Evolutionary conservation across 768 basidiomycete genomes (phyloP).

Genomic region (Hericium alpestre): DNA sequence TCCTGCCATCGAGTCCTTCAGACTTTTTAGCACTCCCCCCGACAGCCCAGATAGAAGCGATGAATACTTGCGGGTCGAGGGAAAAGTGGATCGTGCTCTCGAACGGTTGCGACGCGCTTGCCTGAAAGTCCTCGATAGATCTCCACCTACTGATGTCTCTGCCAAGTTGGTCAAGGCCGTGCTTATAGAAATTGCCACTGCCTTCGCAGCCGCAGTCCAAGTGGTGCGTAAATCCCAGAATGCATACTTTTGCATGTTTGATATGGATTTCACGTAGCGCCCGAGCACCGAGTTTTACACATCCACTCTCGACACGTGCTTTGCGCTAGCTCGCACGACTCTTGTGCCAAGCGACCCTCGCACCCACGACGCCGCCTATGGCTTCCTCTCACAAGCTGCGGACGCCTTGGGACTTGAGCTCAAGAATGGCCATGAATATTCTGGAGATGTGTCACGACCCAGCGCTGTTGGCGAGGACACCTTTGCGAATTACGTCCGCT

Average conservation of each 20-base stretch:
- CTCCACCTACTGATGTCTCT: background rate
- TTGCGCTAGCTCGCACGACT: conserved; percentile 38
- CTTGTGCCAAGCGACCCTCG: conserved; percentile 31
- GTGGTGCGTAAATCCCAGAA: background rate
- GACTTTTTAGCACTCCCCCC: background rate
- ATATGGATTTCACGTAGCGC: conserved; percentile 1
- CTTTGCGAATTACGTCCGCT: conserved; percentile 49
- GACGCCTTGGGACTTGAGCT: conserved; percentile 16
- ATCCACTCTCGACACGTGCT: conserved; percentile 43
- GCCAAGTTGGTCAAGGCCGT: conserved; percentile 18
- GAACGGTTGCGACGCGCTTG: conserved; percentile 47
- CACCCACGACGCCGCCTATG: conserved; percentile 36
- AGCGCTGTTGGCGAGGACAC: background rate
- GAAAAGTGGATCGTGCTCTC: conserved; percentile 50
- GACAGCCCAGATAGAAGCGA: conserved; percentile 13
- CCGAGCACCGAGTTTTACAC: conserved; percentile 27
- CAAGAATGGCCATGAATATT: background rate
- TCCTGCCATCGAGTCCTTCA: background rate
- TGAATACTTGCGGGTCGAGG: conserved; percentile 29
- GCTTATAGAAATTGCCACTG: conserved; percentile 23
- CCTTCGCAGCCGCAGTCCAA: conserved; percentile 1
- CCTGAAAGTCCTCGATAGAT: conserved; percentile 37
- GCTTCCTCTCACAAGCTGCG: conserved; percentile 35
- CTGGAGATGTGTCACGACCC: background rate
- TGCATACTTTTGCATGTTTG: background rate